Percentiles rank a stretch among this genome's conserved stretches.
phyloP scores from a whole-genome alignment of 352 stramenopile species.

The Phytopythium sindhum region DNA sequence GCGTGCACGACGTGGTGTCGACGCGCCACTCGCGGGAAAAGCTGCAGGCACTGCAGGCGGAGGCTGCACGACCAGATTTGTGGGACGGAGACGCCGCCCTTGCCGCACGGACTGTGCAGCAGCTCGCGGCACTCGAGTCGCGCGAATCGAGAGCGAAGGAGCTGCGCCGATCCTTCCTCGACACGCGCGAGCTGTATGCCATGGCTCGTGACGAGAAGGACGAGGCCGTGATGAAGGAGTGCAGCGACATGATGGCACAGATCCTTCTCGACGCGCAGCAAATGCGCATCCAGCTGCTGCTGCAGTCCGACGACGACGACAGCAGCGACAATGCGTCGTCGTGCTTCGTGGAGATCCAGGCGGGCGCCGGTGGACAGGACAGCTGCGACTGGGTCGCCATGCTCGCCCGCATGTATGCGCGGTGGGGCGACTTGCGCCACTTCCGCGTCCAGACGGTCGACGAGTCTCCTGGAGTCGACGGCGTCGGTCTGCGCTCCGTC shows the following conservation, averaged over 20 bases:
- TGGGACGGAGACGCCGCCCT: slow-evolving; percentile 55
- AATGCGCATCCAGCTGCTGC: slow-evolving; percentile 58
- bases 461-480: slow-evolving; percentile 77
- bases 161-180: slow-evolving; percentile 43
- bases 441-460: slow-evolving; percentile 85
- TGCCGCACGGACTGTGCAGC: slow-evolving; percentile 54
- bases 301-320: slow-evolving; percentile 41
- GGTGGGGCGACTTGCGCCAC: slow-evolving; percentile 42
- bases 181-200: slow-evolving; percentile 58
- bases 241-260: slow-evolving; percentile 32
- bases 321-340: slow-evolving; percentile 20
- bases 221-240: slow-evolving; percentile 44
- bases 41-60: slow-evolving; percentile 35
- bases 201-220: slow-evolving; percentile 66
- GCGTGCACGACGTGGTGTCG: slow-evolving; percentile 50
- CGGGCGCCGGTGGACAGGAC: slow-evolving; percentile 91
- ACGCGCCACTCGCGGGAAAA: slow-evolving; percentile 32
- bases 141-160: slow-evolving; percentile 34
- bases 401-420: slow-evolving; percentile 94
- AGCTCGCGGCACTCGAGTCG: slow-evolving; percentile 52
- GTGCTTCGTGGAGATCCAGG: slow-evolving; percentile 81
- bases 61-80: slow-evolving; percentile 42
- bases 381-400: slow-evolving; percentile 96
- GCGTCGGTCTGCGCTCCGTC: slow-evolving; percentile 68
- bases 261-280: slow-evolving; percentile 41